Evolutionary conservation across 1,139 yeast genomes (phyloP), one percentile per base, ranked within the genome.

Genomic region (Lodderomyces orthopsilosis): DNA sequence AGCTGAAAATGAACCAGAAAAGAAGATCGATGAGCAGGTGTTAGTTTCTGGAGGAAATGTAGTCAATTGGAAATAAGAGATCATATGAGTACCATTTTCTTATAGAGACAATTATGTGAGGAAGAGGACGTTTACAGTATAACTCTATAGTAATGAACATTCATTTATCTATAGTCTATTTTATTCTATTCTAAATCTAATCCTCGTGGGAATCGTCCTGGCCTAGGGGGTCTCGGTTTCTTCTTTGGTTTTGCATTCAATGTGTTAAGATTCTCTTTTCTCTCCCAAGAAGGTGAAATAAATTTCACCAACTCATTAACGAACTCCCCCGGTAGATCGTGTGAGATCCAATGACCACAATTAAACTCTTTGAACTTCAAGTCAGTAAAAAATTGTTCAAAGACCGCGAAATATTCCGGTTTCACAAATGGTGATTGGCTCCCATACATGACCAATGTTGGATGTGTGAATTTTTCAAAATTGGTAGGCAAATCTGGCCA

Each of bases 1-100:
- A 46, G 57, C 79, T 9, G 81, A 83, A 53, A 74, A 73, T 37
- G 66, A 73, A 5, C 84, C 88, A 0, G 70, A 65, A 0, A 61
- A 58, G 13, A 56, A 47, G 1, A 63, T 85, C 42, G 95, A 89
- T 58, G 62, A 64, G 30, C 93, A 85, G 56, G 55, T 63, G 1
- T 63, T 88, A 44, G 89, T 82, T 3, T 54, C 63, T 18, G 68
- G 61, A 13, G 85, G 85, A n/a, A 51, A 56, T 9, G 69, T 62
- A 3, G 65, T 59, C 5, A 58, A 59, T 41, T 56, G 48, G 51
- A 46, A 46, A 12, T 19, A 14, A n/a, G 36, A 33, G 23, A 21
- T 21, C 7, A n/a, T n/a, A n/a, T n/a, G n/a, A n/a, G n/a, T n/a
- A n/a, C n/a, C n/a, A n/a, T n/a, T n/a, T n/a, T 8, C 7, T 5